Evolutionary conservation across 2,329 filamentous ascomycete species (phyloP).

Genomic region (Colletotrichum theobromicola): DNA sequence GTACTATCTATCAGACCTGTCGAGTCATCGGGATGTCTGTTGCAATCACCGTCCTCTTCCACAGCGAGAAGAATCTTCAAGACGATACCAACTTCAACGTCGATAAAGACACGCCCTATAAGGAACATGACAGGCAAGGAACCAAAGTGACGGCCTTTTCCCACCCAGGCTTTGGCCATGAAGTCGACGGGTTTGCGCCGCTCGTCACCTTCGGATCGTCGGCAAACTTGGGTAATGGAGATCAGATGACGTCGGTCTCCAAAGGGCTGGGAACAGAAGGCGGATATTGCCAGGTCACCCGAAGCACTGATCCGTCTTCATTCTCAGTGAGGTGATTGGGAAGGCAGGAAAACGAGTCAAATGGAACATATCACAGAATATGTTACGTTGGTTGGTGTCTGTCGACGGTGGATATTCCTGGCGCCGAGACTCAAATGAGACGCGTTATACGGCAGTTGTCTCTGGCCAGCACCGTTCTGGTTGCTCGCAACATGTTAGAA

Average conservation of each 20-base stretch:
- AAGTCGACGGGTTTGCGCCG: neutral
- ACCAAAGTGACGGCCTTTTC: neutral
- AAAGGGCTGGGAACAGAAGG: neutral
- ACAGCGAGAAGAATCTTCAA: neutral
- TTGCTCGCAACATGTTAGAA: neutral
- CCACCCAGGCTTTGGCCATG: neutral
- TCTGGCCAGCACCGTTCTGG: neutral
- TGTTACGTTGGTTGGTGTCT: neutral
- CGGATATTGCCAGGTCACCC: neutral
- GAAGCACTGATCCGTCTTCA: slow-evolving; percentile 40
- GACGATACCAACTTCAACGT: neutral
- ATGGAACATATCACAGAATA: neutral
- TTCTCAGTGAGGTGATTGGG: slow-evolving; percentile 27
- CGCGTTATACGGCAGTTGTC: neutral
- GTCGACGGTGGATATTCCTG: neutral
- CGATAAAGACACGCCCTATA: neutral
- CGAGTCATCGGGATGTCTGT: neutral
- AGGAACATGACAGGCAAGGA: neutral
- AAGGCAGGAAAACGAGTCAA: neutral
- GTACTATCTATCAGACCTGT: neutral
- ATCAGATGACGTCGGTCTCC: neutral
- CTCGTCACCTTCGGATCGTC: neutral
- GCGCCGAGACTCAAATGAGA: neutral
- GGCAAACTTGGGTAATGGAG: neutral
- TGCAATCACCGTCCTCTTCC: slow-evolving; percentile 23